Evolutionary conservation across 2,329 filamentous ascomycete genomes (phyloP), one percentile per base, ranked within the genome.

Genomic region (Phialophora macrospora): DNA sequence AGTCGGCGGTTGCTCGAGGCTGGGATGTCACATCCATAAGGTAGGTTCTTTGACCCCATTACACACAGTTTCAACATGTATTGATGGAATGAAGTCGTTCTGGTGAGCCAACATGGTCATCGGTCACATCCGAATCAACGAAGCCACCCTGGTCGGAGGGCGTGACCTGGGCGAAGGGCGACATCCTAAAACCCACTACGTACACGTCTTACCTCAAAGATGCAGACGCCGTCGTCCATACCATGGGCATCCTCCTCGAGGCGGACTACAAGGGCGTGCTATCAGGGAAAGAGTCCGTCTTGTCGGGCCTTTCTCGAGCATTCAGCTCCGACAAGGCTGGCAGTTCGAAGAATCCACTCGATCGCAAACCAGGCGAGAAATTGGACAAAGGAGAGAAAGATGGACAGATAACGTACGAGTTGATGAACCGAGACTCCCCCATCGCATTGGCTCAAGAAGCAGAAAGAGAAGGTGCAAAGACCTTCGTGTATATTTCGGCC

Each of bases 231-330:
- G 93, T 98, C 28, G 90, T 99, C 55, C 95, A 99, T 83, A 92
- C 86, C 74, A 93, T 98, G 90, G 95, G 95, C 9, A 97, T 99
- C 73, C 84, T 99, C 20, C 86, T 99, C 9, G 95, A 99, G 81
- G 93, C 93, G 57, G 95, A 99, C 82, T 99, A 99, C 86, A 99
- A 99, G 80, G 91, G 90, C 72, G 89, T 97, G 17, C 77, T 99
- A 28, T 89, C 88, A 22, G 95, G 95, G 58, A 88, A 86, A 66
- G 93, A 97, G 74, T 92, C 91, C 0, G 88, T 92, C n/a, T 79
- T 96, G 60, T 79, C 87, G 6, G 94, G 92, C 1, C 81, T 99
- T 14, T 86, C 87, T 68, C 88, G 90, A 73, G 92, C 92, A 28
- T 96, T 98, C 77, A 87, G 88, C 59, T 77, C 86, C 0, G 83